phyloP scores from a whole-genome alignment of 2,329 filamentous ascomycete species.

The Ramularia endophylla region DNA sequence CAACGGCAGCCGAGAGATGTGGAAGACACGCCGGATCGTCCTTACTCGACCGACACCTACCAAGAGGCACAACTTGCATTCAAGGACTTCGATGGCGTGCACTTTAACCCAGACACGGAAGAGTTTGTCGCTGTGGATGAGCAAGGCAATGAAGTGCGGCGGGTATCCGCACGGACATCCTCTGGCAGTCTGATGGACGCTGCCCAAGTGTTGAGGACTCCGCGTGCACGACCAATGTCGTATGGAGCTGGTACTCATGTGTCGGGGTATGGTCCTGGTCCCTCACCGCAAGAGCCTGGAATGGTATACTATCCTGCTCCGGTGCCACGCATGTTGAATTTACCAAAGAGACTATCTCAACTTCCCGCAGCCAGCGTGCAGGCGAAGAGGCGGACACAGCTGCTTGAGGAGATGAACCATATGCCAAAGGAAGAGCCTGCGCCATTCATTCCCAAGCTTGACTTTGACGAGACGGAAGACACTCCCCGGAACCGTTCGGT shows the following conservation, averaged over 20 bases:
- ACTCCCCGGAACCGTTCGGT: conserved; percentile 5
- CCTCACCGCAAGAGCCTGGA: conserved; percentile 61
- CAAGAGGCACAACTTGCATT: conserved; percentile 64
- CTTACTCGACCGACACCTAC: conserved; percentile 53
- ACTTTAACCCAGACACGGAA: conserved; percentile 55
- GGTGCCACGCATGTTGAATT: conserved; percentile 86
- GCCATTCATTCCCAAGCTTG: conserved; percentile 36
- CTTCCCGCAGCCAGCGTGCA: conserved; percentile 58
- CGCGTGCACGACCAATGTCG: conserved; percentile 45
- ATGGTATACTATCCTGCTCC: conserved; percentile 97
- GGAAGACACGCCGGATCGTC: conserved; percentile 35
- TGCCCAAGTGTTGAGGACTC: conserved; percentile 23
- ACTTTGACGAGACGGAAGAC: conserved; percentile 13
- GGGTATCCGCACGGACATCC: conserved; percentile 27
- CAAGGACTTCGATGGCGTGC: conserved; percentile 75
- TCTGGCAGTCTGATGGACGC: conserved; percentile 25
- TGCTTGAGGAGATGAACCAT: conserved; percentile 45
- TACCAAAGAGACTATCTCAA: conserved; percentile 81
- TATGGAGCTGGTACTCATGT: conserved; percentile 38
- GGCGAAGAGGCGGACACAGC: conserved; percentile 66
- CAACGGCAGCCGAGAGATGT: conserved; percentile 6
- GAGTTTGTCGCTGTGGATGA: conserved; percentile 30
- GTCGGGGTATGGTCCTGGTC: conserved; percentile 17
- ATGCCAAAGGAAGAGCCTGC: conserved; percentile 49
- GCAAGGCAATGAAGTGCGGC: conserved; percentile 28